Base-by-base conservation (phyloP, 116 monocot species). In the Phalaenopsis hybrid region DNA sequence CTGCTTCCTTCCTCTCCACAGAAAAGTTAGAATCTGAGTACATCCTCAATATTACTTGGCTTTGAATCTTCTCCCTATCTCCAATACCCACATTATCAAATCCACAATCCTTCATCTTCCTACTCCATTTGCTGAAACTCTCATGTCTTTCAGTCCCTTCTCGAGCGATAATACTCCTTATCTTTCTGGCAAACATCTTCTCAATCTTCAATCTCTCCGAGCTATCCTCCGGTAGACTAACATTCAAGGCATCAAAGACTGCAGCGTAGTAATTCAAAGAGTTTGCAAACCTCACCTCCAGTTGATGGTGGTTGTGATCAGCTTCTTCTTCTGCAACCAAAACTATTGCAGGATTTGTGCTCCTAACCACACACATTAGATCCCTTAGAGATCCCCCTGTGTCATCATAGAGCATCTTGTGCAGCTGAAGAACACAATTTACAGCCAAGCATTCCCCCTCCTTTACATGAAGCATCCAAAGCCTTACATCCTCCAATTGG, bases 391-490 rank as follows among this genome's bases (percentile, higher is more conserved):
- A 85, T 41, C 33, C 65, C 1, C 87, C 85, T 12, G 18, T 85
- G 58, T 88, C 94, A 48, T 89, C 88, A 28, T 83, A 82, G 55
- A 97, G 91, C 1, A 83, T 78, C 85, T 82, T 92, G 88, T 95
- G 98, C 57, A 92, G 85, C 80, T 92, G 86, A 31, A 87, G 82
- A 4, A 89, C 82, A 77, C 92, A 93, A 79, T 95, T 98, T 65
- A 95, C 98, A 3, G 95, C 98, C 0, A 98, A 92, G 50, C 85
- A 88, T 77, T 98, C 98, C 5, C 86, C 82, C 57, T 88, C 85
- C 83, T 93, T 95, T 33, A 93, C 93, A 50, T 98, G 98, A 31
- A 98, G 93, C 98, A 98, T 98, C 98, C 98, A 98, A 16, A 98
- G 92, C 83, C 98, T 81, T 5, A 98, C 89, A 74, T 98, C 95